Conservation (phyloP, 2,329 filamentous ascomycete species). For the Colletotrichum spinosum region DNA sequence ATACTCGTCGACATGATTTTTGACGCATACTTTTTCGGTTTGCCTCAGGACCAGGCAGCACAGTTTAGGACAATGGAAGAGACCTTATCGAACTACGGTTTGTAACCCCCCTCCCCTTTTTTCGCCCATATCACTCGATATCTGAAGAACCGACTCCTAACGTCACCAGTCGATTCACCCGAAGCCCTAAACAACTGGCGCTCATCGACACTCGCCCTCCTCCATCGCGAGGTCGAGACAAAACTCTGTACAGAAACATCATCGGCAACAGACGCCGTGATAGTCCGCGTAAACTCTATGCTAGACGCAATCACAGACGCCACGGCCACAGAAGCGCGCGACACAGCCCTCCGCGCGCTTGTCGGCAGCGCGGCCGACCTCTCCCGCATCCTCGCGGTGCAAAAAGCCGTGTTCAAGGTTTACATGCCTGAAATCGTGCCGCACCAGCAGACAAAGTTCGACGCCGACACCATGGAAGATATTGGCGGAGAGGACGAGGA, state of each 20-base stretch:
- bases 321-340: constrained; percentile 54
- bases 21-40: constrained; percentile 71
- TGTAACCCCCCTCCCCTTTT: constrained; percentile 11
- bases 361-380: constrained; percentile 66
- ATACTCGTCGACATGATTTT: constrained; percentile 73
- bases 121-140: constrained; percentile 3
- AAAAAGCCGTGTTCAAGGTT: constrained; percentile 69
- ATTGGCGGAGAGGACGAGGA: constrained; percentile 72
- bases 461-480: constrained; percentile 73
- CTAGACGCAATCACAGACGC: constrained; percentile 61
- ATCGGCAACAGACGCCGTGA: constrained; percentile 54
- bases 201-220: constrained; percentile 69
- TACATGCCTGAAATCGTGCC: constrained; percentile 65
- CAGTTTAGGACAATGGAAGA: constrained; percentile 63
- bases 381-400: constrained; percentile 66
- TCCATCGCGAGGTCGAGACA: constrained; percentile 64
- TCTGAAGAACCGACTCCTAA: not conserved
- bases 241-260: constrained; percentile 60
- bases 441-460: constrained; percentile 67
- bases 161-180: constrained; percentile 52
- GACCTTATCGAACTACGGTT: constrained; percentile 50
- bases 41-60: constrained; percentile 64
- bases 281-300: constrained; percentile 60
- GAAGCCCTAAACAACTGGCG: constrained; percentile 75
- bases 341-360: constrained; percentile 65